phyloP scores from a whole-genome alignment of 2,329 filamentous ascomycete species.

The Fusarium mexicanum region DNA sequence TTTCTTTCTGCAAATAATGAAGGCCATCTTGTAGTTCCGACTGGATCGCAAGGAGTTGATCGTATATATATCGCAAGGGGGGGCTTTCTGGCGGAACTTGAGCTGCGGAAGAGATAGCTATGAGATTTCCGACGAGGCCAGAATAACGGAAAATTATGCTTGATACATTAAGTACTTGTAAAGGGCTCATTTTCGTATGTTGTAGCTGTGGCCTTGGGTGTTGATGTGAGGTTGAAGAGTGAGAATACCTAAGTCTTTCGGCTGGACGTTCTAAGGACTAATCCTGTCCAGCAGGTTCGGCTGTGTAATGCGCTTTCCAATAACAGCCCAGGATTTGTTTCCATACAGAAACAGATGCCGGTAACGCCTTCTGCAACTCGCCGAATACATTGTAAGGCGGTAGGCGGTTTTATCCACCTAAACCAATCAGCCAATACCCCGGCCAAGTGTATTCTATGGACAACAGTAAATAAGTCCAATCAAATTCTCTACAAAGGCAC shows the following conservation, averaged over 20 bases:
- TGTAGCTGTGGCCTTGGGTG: not conserved
- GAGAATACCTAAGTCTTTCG: not conserved
- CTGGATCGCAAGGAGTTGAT: not conserved
- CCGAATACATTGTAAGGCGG: not conserved
- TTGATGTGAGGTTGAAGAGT: not conserved
- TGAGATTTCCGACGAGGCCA: not conserved
- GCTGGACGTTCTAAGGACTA: not conserved
- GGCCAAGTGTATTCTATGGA: not conserved
- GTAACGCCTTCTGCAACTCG: not conserved
- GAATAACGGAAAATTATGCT: not conserved
- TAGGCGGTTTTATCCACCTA: not conserved
- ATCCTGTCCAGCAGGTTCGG: not conserved
- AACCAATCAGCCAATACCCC: not conserved
- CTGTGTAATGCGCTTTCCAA: not conserved
- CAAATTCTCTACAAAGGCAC: not conserved
- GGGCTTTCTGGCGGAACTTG: not conserved
- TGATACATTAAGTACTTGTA: not conserved
- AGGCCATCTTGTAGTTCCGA: not conserved
- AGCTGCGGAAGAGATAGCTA: not conserved
- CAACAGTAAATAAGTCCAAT: not conserved
- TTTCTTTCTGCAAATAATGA: not conserved
- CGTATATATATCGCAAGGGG: not conserved
- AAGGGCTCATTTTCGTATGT: not conserved
- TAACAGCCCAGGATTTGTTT: not conserved
- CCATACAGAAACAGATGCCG: not conserved